Evolutionary conservation across 2,329 filamentous ascomycete genomes (phyloP).

Genomic region (Phialocephala subalpina): DNA sequence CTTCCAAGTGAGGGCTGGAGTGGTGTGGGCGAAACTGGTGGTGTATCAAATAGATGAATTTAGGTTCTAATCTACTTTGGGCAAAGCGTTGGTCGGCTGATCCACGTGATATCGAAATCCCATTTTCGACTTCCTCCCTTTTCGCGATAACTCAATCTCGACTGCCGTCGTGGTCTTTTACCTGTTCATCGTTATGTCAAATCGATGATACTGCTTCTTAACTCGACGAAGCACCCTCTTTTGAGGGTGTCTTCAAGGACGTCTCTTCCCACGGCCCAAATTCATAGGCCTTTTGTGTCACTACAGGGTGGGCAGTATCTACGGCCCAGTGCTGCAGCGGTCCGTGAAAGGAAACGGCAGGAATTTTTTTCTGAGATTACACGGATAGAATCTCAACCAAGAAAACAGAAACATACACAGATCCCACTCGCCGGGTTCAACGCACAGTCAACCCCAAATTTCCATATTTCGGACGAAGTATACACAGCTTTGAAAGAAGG

Average conservation of each 20-base stretch:
- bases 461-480: slow-evolving; percentile 64
- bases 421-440: too few species aligned
- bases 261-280: not conserved
- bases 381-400: too few species aligned
- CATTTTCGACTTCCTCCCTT: not conserved
- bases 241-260: not conserved
- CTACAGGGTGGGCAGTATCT: not conserved
- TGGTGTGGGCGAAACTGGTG: slow-evolving; percentile 18
- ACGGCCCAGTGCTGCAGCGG: not conserved
- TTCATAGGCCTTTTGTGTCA: not conserved
- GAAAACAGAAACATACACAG: too few species aligned
- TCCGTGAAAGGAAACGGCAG: too few species aligned
- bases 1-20: slow-evolving; percentile 1
- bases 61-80: not conserved
- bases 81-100: not conserved
- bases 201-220: not conserved
- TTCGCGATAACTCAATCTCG: not conserved
- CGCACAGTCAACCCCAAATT: not conserved
- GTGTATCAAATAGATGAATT: slow-evolving; percentile 34
- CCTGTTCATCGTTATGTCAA: not conserved
- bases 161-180: not conserved
- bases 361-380: too few species aligned
- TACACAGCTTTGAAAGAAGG: slow-evolving; percentile 75
- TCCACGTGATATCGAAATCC: slow-evolving; percentile 14
- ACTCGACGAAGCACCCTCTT: not conserved